Evolutionary conservation across 2,329 filamentous ascomycete genomes (phyloP).

Genomic region (Sphaerulina vaccinii): DNA sequence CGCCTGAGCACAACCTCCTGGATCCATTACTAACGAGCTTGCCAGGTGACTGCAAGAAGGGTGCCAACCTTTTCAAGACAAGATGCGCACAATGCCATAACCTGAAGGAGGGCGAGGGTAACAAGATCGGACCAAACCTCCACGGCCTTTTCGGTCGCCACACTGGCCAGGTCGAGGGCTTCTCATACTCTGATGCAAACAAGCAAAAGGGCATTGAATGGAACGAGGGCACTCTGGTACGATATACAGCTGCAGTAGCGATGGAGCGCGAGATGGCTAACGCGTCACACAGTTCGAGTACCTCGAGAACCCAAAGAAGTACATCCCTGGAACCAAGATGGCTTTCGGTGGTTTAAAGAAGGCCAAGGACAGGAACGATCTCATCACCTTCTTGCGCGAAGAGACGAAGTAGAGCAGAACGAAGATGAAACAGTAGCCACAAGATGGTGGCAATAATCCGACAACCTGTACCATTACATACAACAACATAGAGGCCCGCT

Average conservation of each 20-base stretch:
- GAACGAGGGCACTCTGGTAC: slow-evolving; percentile 80
- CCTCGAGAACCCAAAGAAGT: slow-evolving; percentile 99
- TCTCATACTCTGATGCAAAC: slow-evolving; percentile 99
- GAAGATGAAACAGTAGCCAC: slow-evolving; percentile 10
- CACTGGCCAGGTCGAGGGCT: slow-evolving; percentile 86
- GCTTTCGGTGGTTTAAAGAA: slow-evolving; percentile 99
- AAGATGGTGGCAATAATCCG: slow-evolving; percentile 3
- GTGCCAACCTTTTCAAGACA: slow-evolving; percentile 98
- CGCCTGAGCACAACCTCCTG: background rate
- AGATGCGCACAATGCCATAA: slow-evolving; percentile 99
- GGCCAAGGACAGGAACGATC: slow-evolving; percentile 97
- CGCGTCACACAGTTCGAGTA: slow-evolving; percentile 71
- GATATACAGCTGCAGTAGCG: slow-evolving; percentile 15
- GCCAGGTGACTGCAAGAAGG: slow-evolving; percentile 88
- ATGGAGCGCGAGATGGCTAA: slow-evolving; percentile 13
- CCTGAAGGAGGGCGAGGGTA: slow-evolving; percentile 81
- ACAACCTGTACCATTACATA: slow-evolving; percentile 9
- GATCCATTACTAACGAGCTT: slow-evolving; percentile 1
- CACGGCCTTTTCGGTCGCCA: slow-evolving; percentile 97
- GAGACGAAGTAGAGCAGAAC: slow-evolving; percentile 61
- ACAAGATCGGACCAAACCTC: slow-evolving; percentile 98
- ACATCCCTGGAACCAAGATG: slow-evolving; percentile 99
- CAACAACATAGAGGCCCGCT: slow-evolving; percentile 9
- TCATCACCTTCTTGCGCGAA: slow-evolving; percentile 82
- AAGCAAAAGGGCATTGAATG: slow-evolving; percentile 92